Conservation (phyloP, 2,329 filamentous ascomycete genomes). For the Colletotrichum sidae region DNA sequence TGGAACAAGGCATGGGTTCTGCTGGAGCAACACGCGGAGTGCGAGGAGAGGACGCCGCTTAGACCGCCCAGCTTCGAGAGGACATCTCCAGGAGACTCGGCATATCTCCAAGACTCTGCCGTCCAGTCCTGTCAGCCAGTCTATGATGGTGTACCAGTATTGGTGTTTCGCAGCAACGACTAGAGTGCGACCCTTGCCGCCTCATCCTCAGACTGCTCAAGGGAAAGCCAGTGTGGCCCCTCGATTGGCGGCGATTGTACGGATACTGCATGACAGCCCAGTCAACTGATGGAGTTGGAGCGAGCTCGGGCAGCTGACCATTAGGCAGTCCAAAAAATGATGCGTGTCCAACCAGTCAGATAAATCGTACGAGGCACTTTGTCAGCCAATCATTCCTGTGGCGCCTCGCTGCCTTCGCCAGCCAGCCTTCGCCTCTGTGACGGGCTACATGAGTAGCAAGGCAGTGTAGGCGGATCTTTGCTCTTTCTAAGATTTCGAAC, state of each 20-base stretch:
- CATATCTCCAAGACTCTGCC: constrained; percentile 12
- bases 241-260: constrained; percentile 3
- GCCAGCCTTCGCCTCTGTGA: background rate
- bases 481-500: background rate
- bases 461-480: no score
- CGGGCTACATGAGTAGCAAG: background rate
- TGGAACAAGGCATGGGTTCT: constrained; percentile 23
- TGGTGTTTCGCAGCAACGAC: background rate
- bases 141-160: background rate
- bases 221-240: constrained; percentile 15
- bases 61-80: background rate
- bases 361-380: constrained; percentile 31
- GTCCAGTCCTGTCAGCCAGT: constrained; percentile 10
- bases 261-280: constrained; percentile 18
- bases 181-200: constrained; percentile 13
- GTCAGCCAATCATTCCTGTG: constrained; percentile 33
- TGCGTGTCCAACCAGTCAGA: constrained; percentile 35
- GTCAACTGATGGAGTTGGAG: constrained; percentile 9
- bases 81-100: constrained; percentile 26
- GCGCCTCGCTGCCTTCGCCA: constrained; percentile 2
- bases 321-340: constrained; percentile 31
- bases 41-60: background rate
- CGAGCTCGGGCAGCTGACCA: constrained; percentile 30
- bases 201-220: constrained; percentile 25
- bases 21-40: constrained; percentile 26